These are phyloP conservation scores for Rhizopogon rudus DNA, from an alignment of 768 basidiomycete species.

Conservation along the genomic window DNA sequence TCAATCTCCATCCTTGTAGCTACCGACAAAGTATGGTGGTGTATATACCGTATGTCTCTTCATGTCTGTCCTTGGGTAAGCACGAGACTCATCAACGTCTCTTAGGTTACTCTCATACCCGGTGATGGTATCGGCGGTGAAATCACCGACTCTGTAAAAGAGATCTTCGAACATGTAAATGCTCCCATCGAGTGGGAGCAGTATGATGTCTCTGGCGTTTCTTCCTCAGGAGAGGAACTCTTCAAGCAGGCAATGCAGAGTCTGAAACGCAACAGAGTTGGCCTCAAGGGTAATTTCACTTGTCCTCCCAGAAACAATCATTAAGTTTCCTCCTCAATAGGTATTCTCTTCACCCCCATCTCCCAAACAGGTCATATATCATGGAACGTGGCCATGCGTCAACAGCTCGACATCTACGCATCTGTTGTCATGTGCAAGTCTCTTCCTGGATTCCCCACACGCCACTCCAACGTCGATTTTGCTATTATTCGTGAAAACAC, in stretches of 20 bases:
- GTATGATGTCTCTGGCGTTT: slow-evolving; percentile 96
- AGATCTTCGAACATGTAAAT: slow-evolving; percentile 96
- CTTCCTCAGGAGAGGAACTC: slow-evolving; percentile 87
- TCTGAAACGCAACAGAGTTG: slow-evolving; percentile 94
- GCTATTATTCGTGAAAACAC: slow-evolving; percentile 99
- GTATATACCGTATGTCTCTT: slow-evolving; percentile 71
- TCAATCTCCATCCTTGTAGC: slow-evolving; percentile 36
- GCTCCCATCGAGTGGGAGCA: slow-evolving; percentile 99
- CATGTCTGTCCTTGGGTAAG: background rate
- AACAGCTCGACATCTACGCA: slow-evolving; percentile 98
- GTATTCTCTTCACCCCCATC: slow-evolving; percentile 97
- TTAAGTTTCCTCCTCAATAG: slow-evolving; percentile 33
- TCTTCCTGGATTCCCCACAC: slow-evolving; percentile 91
- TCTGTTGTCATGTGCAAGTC: slow-evolving; percentile 99
- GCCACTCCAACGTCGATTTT: slow-evolving; percentile 96
- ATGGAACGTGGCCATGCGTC: slow-evolving; percentile 99
- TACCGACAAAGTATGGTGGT: slow-evolving; percentile 86
- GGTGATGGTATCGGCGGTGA: slow-evolving; percentile 98
- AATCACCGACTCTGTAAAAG: slow-evolving; percentile 97
- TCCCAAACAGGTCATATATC: slow-evolving; percentile 96
- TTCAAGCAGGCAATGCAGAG: slow-evolving; percentile 99
- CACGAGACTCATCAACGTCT: slow-evolving; percentile 17
- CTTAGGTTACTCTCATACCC: slow-evolving; percentile 91
- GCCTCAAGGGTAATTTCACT: slow-evolving; percentile 78
- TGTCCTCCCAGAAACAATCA: slow-evolving; percentile 1